phyloP scores from a whole-genome alignment of 768 basidiomycete species.

The Pilatotrama ljubarskyi region DNA sequence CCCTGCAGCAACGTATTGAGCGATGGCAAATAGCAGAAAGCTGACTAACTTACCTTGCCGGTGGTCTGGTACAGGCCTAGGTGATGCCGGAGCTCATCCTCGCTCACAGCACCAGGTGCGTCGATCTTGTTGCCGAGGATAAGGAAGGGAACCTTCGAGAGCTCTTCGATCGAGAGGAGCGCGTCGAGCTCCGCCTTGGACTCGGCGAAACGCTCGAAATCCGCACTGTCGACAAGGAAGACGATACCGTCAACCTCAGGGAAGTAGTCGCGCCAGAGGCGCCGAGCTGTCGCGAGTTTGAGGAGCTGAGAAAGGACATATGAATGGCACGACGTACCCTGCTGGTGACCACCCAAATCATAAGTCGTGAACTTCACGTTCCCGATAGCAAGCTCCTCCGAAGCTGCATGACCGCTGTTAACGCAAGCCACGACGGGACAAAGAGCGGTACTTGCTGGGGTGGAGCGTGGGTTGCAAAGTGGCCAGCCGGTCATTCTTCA shows the following conservation, averaged over 20 bases:
- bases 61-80: constrained; percentile 99
- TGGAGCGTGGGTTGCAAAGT: constrained; percentile 98
- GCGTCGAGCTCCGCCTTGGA: constrained; percentile 97
- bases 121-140: constrained; percentile 99
- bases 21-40: background rate
- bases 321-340: constrained; percentile 54
- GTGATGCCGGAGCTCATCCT: constrained; percentile 95
- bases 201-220: constrained; percentile 94
- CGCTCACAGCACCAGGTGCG: constrained; percentile 94
- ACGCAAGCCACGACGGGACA: constrained; percentile 11
- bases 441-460: constrained; percentile 65
- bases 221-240: constrained; percentile 96
- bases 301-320: background rate
- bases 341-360: constrained; percentile 96
- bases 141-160: constrained; percentile 96
- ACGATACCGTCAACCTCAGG: constrained; percentile 99
- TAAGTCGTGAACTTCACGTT: constrained; percentile 99
- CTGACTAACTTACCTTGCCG: constrained; percentile 73
- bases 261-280: constrained; percentile 99
- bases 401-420: constrained; percentile 56
- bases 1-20: constrained; percentile 53
- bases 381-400: constrained; percentile 97
- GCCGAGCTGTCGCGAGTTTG: constrained; percentile 61
- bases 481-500: constrained; percentile 98
- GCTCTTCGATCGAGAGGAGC: constrained; percentile 92